phyloP scores from a whole-genome alignment of 129 eudicot species.

The Erigeron canadensis region DNA sequence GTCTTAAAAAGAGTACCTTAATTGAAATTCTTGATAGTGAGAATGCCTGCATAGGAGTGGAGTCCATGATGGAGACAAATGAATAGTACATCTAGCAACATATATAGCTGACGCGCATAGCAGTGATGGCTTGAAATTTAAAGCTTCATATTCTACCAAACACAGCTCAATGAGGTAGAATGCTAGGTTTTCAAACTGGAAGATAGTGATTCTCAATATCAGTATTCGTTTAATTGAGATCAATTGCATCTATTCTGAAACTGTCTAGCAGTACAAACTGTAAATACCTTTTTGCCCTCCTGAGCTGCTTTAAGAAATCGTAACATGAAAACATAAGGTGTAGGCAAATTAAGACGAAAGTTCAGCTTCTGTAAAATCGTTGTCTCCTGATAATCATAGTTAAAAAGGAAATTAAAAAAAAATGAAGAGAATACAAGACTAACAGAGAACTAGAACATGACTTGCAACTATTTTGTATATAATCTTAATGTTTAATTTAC shows the following conservation, averaged over 20 bases:
- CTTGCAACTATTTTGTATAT: not conserved
- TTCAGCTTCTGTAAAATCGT: slow-evolving; percentile 60
- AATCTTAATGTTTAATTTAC: not conserved
- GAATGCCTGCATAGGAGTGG: slow-evolving; percentile 78
- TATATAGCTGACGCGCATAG: slow-evolving; percentile 93
- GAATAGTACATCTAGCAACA: slow-evolving; percentile 74
- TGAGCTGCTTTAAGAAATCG: slow-evolving; percentile 92
- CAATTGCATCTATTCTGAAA: slow-evolving; percentile 23
- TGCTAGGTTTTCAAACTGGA: slow-evolving; percentile 75
- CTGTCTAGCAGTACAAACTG: slow-evolving; percentile 17
- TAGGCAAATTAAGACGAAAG: slow-evolving; percentile 85
- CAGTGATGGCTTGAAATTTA: slow-evolving; percentile 82
- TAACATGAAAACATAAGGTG: slow-evolving; percentile 89
- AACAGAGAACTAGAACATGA: slow-evolving; percentile 1
- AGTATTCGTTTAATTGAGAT: not conserved
- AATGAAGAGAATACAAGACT: not conserved
- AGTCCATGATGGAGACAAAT: slow-evolving; percentile 76
- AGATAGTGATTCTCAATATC: slow-evolving; percentile 14
- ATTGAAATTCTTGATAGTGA: slow-evolving; percentile 60
- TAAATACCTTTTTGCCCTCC: slow-evolving; percentile 54
- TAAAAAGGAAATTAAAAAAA: not conserved
- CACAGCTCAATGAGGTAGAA: slow-evolving; percentile 86
- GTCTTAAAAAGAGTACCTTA: slow-evolving; percentile 47
- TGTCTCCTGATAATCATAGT: slow-evolving; percentile 53
- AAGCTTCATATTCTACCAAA: slow-evolving; percentile 78